Percentiles rank a stretch among this genome's conserved stretches.
These are phyloP conservation scores for Hepatocystis sp. DNA, from an alignment of 169 alveolate species.

Conservation along the genomic window DNA sequence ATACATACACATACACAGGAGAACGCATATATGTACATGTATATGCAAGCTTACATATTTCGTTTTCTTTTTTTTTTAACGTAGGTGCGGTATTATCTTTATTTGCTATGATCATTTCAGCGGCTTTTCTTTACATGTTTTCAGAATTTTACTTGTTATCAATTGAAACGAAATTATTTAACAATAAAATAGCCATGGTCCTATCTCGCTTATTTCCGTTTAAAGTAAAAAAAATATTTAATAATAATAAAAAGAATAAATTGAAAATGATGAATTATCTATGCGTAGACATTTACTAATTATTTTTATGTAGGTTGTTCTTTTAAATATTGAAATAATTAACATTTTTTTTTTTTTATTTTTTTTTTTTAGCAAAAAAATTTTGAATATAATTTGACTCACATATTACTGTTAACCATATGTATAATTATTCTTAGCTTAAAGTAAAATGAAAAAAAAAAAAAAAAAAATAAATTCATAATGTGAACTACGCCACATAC, in stretches of 20 bases:
- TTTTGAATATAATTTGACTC: constrained; percentile 71
- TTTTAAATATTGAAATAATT: constrained; percentile 5
- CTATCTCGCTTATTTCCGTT: constrained; percentile 63
- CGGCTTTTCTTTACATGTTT: constrained; percentile 72
- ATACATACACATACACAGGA: too few species aligned
- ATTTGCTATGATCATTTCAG: constrained; percentile 68
- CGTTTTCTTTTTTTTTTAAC: background rate
- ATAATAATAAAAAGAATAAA: constrained; percentile 5
- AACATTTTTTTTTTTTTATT: constrained; percentile 1
- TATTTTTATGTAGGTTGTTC: background rate
- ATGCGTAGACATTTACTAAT: background rate
- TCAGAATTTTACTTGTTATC: constrained; percentile 66
- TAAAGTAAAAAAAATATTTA: constrained; percentile 40
- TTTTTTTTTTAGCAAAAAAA: constrained; percentile 20
- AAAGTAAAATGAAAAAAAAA: constrained; percentile 32
- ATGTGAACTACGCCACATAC: too few species aligned
- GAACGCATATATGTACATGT: too few species aligned
- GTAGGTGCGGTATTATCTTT: constrained; percentile 66
- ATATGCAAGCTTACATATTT: constrained; percentile 1
- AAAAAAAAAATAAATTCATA: background rate
- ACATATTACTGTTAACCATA: constrained; percentile 67
- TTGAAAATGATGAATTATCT: constrained; percentile 2
- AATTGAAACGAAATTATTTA: constrained; percentile 49
- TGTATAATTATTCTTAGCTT: constrained; percentile 72
- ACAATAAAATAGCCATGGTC: constrained; percentile 54